Percentiles rank a stretch among this genome's conserved stretches.
phyloP scores from a whole-genome alignment of 345 rosid genomes.

The Lumnitzera littorea region DNA sequence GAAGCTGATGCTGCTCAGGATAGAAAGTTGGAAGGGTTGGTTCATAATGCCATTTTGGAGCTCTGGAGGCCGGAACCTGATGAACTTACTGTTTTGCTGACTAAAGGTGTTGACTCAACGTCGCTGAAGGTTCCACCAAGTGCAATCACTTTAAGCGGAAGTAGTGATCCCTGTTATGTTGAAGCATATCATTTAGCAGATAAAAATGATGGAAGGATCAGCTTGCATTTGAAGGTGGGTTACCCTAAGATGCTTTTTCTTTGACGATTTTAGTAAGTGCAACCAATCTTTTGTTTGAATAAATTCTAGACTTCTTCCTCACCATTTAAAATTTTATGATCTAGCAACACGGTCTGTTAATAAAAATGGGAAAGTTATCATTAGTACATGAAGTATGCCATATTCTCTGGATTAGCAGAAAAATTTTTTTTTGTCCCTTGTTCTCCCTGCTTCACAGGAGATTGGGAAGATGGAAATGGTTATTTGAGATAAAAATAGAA shows the following conservation, averaged over 20 bases:
- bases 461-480: too few species aligned
- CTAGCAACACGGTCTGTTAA: too few species aligned
- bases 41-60: conserved; percentile 96
- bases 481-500: too few species aligned
- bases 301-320: too few species aligned
- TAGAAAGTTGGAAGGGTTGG: conserved; percentile 87
- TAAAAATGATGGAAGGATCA: conserved; percentile 90
- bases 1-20: conserved; percentile 98
- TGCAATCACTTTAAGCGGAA: conserved; percentile 75
- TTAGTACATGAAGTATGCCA: too few species aligned
- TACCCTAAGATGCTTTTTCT: background rate
- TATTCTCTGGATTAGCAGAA: too few species aligned
- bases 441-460: too few species aligned
- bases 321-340: too few species aligned
- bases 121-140: conserved; percentile 73
- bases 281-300: too few species aligned
- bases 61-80: conserved; percentile 98
- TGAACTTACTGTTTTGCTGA: conserved; percentile 70
- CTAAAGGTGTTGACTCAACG: conserved; percentile 69
- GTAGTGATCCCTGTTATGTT: conserved; percentile 97
- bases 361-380: too few species aligned
- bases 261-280: background rate
- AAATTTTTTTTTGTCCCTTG: too few species aligned
- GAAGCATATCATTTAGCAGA: conserved; percentile 98
- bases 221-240: conserved; percentile 78